A percentile compares a stretch with the other conserved stretches of the same genome.
Evolutionary conservation across 805 yeast genomes (phyloP).

Genomic region (Kuraishia ogatae): DNA sequence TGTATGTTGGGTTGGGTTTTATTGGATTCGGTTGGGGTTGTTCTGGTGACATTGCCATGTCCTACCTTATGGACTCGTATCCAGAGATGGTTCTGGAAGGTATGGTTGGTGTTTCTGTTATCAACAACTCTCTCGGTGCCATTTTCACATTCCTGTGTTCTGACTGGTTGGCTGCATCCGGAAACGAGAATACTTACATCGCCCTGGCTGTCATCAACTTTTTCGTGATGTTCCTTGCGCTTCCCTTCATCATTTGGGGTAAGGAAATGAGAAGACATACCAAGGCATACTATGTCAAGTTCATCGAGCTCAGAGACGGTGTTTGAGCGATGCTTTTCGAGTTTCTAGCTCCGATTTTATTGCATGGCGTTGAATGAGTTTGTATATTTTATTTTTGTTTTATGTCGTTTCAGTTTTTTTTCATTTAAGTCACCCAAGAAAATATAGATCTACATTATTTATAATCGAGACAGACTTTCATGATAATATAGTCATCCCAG

Average conservation of each 20-base stretch:
- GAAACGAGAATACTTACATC: slow-evolving; percentile 51
- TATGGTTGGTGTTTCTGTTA: slow-evolving; percentile 56
- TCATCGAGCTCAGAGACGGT: slow-evolving; percentile 39
- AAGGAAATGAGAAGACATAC: slow-evolving; percentile 49
- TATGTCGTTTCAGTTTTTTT: neutral
- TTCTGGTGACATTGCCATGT: slow-evolving; percentile 58
- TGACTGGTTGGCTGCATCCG: slow-evolving; percentile 47
- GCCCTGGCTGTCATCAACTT: slow-evolving; percentile 53
- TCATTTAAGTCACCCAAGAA: neutral
- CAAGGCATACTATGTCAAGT: slow-evolving; percentile 37
- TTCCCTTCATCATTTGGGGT: slow-evolving; percentile 53
- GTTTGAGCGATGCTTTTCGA: neutral
- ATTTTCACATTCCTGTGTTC: slow-evolving; percentile 62
- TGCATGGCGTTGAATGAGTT: neutral
- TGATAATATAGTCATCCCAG: too few species aligned
- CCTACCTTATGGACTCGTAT: slow-evolving; percentile 58
- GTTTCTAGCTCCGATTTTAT: neutral
- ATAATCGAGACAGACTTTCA: too few species aligned
- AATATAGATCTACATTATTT: too few species aligned
- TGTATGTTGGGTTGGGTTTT: slow-evolving; percentile 53
- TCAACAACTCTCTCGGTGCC: slow-evolving; percentile 56
- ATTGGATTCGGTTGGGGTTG: slow-evolving; percentile 64
- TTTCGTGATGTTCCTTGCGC: slow-evolving; percentile 40
- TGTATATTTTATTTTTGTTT: too few species aligned
- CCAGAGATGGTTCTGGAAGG: slow-evolving; percentile 60